These are phyloP conservation scores for Chalciporus sphaerocephalus DNA, from an alignment of 768 basidiomycete genomes.

Conservation along the genomic window DNA sequence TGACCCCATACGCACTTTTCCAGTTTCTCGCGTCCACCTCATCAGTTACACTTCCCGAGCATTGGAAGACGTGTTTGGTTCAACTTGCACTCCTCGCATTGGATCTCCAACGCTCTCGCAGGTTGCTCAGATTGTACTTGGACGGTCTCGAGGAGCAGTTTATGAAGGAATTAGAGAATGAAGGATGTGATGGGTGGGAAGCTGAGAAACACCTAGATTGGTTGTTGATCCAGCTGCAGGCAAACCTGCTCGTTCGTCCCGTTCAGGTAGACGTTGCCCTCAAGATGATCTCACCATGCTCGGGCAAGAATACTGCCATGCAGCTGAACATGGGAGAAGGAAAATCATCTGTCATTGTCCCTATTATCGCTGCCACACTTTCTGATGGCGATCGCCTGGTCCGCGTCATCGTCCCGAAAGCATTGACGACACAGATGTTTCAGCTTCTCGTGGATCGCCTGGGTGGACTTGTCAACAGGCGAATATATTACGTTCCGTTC, in stretches of 20 bases:
- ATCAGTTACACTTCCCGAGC: neutral
- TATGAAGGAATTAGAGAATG: conserved; percentile 6
- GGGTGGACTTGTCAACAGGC: conserved; percentile 24
- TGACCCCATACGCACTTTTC: conserved; percentile 29
- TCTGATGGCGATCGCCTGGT: conserved; percentile 22
- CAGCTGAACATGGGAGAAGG: neutral
- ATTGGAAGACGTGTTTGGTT: conserved; percentile 21
- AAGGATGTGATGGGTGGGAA: conserved; percentile 1
- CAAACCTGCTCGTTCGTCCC: conserved; percentile 20
- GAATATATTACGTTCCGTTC: conserved; percentile 27
- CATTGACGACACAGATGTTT: conserved; percentile 21
- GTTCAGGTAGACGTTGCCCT: conserved; percentile 22
- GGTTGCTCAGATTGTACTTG: neutral
- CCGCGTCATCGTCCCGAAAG: conserved; percentile 22
- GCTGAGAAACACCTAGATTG: conserved; percentile 1
- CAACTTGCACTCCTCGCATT: neutral
- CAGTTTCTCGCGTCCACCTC: conserved; percentile 22
- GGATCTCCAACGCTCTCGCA: neutral
- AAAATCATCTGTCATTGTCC: neutral
- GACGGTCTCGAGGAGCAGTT: conserved; percentile 4
- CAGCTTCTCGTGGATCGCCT: conserved; percentile 22
- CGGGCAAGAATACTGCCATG: conserved; percentile 14
- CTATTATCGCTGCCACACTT: conserved; percentile 13
- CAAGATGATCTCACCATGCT: conserved; percentile 26
- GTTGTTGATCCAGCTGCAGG: conserved; percentile 5